Percentiles rank a stretch among this genome's conserved stretches.
These are phyloP conservation scores for Aureobasidium vineae DNA, from an alignment of 2,329 filamentous ascomycete species.

Conservation along the genomic window DNA sequence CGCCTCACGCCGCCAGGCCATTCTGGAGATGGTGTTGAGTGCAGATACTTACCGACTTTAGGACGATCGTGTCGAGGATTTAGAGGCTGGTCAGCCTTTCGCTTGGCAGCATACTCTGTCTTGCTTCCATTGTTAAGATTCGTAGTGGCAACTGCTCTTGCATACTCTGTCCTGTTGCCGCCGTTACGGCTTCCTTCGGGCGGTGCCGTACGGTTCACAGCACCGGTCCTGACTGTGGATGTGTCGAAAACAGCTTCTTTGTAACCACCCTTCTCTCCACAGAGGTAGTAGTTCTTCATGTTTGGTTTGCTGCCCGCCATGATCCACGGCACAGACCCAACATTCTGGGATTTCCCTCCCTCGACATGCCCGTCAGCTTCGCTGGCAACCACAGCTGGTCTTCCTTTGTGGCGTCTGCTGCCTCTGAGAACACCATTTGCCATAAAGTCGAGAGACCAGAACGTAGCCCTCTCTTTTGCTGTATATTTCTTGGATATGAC, in stretches of 20 bases:
- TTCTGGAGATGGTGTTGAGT: constrained; percentile 14
- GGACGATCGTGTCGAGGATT: constrained; percentile 6
- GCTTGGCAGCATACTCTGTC: background rate
- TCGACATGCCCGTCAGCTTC: constrained; percentile 29
- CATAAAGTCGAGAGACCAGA: constrained; percentile 45
- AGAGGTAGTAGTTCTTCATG: constrained; percentile 34
- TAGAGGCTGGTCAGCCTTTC: constrained; percentile 1
- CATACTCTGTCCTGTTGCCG: background rate
- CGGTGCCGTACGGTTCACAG: background rate
- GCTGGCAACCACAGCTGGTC: constrained; percentile 34
- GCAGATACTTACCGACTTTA: constrained; percentile 16
- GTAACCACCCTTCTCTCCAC: constrained; percentile 30
- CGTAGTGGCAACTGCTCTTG: background rate
- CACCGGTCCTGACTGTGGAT: background rate
- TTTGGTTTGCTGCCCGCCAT: constrained; percentile 28
- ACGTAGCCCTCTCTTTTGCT: constrained; percentile 31
- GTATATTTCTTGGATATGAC: constrained; percentile 36
- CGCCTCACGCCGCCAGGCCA: constrained; percentile 6
- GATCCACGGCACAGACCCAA: constrained; percentile 29
- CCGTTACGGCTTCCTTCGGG: background rate
- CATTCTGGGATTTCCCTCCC: constrained; percentile 28
- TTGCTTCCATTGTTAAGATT: background rate
- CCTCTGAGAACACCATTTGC: constrained; percentile 36
- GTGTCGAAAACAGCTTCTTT: background rate
- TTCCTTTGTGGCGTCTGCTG: constrained; percentile 41